Conservation (phyloP, 164 flowering plant genomes). For the Chimonanthus salicifolius region DNA sequence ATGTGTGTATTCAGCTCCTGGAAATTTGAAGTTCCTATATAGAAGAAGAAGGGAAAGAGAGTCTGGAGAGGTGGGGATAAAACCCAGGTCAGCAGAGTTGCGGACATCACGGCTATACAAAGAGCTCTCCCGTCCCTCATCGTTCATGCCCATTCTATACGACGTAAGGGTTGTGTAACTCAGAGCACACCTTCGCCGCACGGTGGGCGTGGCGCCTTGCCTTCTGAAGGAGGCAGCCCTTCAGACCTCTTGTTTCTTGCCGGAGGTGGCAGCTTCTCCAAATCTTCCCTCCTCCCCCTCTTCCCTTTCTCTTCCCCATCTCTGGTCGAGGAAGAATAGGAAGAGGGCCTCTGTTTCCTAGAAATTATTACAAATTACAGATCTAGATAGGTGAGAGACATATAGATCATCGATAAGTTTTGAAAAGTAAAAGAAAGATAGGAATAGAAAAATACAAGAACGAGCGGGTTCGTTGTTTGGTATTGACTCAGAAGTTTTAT, state of each 20-base stretch:
- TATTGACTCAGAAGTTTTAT: too few species aligned
- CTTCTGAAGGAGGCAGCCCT: constrained; percentile 76
- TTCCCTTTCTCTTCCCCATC: not conserved
- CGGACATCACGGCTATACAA: constrained; percentile 33
- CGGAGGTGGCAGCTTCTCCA: constrained; percentile 39
- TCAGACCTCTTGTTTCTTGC: constrained; percentile 78
- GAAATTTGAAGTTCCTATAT: too few species aligned
- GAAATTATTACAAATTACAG: too few species aligned
- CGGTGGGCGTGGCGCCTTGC: constrained; percentile 79
- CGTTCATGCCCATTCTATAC: constrained; percentile 8
- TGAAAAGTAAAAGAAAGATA: too few species aligned
- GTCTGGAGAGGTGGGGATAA: not conserved
- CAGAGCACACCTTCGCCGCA: constrained; percentile 48
- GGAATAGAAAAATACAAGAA: not conserved
- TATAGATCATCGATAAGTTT: too few species aligned
- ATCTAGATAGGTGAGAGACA: too few species aligned
- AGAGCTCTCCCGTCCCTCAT: constrained; percentile 17
- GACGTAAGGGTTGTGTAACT: constrained; percentile 1
- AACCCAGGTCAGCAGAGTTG: not conserved
- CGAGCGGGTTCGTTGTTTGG: not conserved
- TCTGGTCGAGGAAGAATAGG: not conserved
- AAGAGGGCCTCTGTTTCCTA: not conserved
- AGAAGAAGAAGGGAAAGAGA: not conserved
- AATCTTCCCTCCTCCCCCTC: not conserved
- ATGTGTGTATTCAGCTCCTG: not conserved